Percentiles rank a stretch among this genome's conserved stretches.
Evolutionary conservation across 78 protist species (phyloP).

Genomic region (Fonticula alba): DNA sequence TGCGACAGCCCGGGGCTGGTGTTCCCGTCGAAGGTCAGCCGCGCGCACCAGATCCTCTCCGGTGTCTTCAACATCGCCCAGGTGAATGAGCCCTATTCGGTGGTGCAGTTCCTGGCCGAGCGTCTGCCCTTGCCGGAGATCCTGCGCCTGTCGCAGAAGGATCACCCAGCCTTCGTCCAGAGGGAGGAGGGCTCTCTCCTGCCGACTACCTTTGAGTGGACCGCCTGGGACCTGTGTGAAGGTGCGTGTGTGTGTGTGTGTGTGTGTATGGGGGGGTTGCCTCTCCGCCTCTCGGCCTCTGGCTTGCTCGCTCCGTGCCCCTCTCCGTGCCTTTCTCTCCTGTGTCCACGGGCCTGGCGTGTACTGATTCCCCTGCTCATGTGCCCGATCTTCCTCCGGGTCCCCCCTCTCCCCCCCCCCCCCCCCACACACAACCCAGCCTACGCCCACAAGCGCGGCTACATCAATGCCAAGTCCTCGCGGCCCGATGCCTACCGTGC

Average conservation of each 20-base stretch:
- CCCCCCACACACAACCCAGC: too few relatives aligned
- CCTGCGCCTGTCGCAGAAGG: neutral
- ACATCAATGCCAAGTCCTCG: neutral
- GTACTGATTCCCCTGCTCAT: neutral
- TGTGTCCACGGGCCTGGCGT: neutral
- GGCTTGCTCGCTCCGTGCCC: too few relatives aligned
- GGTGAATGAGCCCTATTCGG: slow-evolving; percentile 11
- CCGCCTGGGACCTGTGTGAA: neutral
- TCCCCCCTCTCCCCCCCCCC: neutral
- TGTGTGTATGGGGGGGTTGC: neutral
- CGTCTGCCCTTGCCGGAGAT: neutral
- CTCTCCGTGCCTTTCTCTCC: too few relatives aligned
- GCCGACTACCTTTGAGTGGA: neutral
- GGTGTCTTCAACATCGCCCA: slow-evolving; percentile 7
- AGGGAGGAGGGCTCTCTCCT: neutral
- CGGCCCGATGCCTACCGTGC: neutral
- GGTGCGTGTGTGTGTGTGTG: neutral
- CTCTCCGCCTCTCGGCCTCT: too few relatives aligned
- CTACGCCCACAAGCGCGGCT: neutral
- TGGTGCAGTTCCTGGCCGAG: neutral
- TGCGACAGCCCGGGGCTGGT: slow-evolving; percentile 34
- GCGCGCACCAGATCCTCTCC: slow-evolving; percentile 3
- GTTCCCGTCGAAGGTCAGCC: slow-evolving; percentile 13
- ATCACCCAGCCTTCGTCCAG: neutral
- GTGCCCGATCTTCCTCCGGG: neutral